Percentiles rank a stretch among this genome's conserved stretches.
Conservation (phyloP, 179 eudicot genomes). For the Amaranthus tricolor region DNA sequence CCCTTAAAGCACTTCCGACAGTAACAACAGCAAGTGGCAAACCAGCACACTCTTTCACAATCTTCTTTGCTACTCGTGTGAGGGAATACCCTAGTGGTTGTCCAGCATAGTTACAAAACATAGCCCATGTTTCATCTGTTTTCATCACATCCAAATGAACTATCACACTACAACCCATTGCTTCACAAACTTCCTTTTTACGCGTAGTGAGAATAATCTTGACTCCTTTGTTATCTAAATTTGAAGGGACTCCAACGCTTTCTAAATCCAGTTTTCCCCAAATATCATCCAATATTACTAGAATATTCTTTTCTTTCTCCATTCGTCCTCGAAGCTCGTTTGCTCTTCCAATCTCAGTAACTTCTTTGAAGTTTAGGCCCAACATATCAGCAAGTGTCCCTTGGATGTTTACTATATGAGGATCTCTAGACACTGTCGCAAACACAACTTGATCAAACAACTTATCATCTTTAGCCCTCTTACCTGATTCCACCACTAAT, state of each 20-base stretch:
- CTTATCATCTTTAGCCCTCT: slow-evolving; percentile 10
- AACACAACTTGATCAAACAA: slow-evolving; percentile 14
- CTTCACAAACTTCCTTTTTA: background rate
- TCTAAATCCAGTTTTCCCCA: background rate
- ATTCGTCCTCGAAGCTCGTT: background rate
- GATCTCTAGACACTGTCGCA: slow-evolving; percentile 7
- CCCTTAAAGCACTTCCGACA: slow-evolving; percentile 17
- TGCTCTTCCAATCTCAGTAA: slow-evolving; percentile 3
- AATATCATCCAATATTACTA: slow-evolving; percentile 12
- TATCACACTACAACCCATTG: background rate
- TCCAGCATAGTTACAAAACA: background rate
- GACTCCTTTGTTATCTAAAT: background rate
- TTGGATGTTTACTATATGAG: slow-evolving; percentile 9
- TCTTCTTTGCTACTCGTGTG: background rate
- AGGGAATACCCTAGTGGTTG: background rate
- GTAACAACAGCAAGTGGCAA: slow-evolving; percentile 18
- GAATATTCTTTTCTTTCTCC: background rate
- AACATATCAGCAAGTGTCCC: slow-evolving; percentile 12
- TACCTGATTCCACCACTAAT: slow-evolving; percentile 11
- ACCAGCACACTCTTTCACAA: slow-evolving; percentile 11
- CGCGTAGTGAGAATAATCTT: slow-evolving; percentile 10
- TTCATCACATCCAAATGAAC: background rate
- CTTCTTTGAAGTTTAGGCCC: background rate
- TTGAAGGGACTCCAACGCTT: background rate
- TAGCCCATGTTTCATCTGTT: background rate